phyloP scores from a whole-genome alignment of 2,329 filamentous ascomycete species.

The Ophiosphaerella herpotricha region DNA sequence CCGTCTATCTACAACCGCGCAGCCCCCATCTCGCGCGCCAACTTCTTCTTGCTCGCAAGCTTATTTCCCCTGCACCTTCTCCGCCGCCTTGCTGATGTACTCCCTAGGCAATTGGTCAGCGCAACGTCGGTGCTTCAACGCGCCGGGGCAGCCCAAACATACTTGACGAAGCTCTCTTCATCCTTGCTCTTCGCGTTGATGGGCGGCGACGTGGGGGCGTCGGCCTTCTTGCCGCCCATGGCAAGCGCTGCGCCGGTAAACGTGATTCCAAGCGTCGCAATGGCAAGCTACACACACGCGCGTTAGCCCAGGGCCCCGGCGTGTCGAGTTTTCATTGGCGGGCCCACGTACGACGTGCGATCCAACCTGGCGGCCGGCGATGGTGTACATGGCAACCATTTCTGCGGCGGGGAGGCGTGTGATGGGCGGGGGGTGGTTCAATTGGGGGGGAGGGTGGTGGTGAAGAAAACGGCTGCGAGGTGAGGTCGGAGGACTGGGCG shows the following conservation, averaged over 20 bases:
- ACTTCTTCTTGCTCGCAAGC: background rate
- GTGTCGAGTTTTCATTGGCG: background rate
- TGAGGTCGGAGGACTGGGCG: conserved; percentile 13
- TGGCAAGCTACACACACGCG: conserved; percentile 58
- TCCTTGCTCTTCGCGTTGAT: conserved; percentile 69
- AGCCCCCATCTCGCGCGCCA: conserved; percentile 5
- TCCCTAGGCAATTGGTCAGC: conserved; percentile 31
- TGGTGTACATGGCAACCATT: conserved; percentile 59
- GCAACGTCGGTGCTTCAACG: background rate
- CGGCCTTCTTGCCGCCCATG: conserved; percentile 50
- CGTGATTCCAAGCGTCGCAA: conserved; percentile 53
- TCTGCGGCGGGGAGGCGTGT: conserved; percentile 31
- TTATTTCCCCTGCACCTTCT: conserved; percentile 29
- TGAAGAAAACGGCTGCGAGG: background rate
- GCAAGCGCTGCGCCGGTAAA: conserved; percentile 43
- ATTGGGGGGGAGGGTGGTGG: too few relatives aligned
- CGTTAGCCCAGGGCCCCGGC: conserved; percentile 12
- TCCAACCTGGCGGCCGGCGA: conserved; percentile 58
- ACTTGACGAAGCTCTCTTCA: conserved; percentile 72
- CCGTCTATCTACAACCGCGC: conserved; percentile 18
- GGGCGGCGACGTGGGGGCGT: conserved; percentile 52
- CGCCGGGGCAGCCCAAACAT: conserved; percentile 33
- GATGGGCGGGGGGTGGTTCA: conserved; percentile 4
- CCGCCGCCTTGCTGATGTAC: conserved; percentile 46
- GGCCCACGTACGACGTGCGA: conserved; percentile 56